phyloP scores from a whole-genome alignment of 2,329 filamentous ascomycete genomes.

The Seiridium cupressi region DNA sequence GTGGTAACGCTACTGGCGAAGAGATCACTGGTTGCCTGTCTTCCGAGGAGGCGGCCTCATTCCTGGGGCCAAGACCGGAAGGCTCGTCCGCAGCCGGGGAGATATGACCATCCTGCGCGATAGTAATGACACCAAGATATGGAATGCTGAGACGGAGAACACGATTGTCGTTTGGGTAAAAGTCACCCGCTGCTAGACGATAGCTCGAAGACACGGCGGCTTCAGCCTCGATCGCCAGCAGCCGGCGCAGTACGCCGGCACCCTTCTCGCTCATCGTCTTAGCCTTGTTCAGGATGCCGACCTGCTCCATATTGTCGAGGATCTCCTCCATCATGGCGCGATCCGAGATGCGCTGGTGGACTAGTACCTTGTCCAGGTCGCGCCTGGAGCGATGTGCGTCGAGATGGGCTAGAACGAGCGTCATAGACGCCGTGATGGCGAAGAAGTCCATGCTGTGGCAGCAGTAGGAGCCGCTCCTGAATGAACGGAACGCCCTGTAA shows the following conservation, averaged over 20 bases:
- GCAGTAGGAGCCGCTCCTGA: slow-evolving; percentile 26
- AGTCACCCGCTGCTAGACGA: neutral
- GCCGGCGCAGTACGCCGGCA: slow-evolving; percentile 22
- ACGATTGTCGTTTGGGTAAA: neutral
- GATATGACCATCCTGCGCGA: too few relatives aligned
- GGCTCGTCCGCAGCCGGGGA: too few relatives aligned
- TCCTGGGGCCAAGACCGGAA: too few relatives aligned
- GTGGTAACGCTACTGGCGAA: too few relatives aligned
- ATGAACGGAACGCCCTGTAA: slow-evolving; percentile 35
- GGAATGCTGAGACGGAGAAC: neutral
- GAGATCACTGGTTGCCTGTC: too few relatives aligned
- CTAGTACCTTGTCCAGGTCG: neutral
- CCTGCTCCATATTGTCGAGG: slow-evolving; percentile 9
- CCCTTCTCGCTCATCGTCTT: slow-evolving; percentile 22
- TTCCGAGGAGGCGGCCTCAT: too few relatives aligned
- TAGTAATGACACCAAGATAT: neutral
- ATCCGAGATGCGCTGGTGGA: slow-evolving; percentile 1
- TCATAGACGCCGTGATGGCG: slow-evolving; percentile 35
- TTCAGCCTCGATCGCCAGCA: slow-evolving; percentile 27
- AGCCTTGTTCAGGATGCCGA: slow-evolving; percentile 24
- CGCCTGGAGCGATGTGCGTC: slow-evolving; percentile 11
- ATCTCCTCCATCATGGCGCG: slow-evolving; percentile 4
- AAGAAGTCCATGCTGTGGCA: slow-evolving; percentile 43
- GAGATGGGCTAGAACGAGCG: slow-evolving; percentile 40
- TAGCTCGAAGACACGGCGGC: slow-evolving; percentile 14